These are phyloP conservation scores for Vinca major DNA, from an alignment of 305 asterid genomes.

Conservation along the genomic window DNA sequence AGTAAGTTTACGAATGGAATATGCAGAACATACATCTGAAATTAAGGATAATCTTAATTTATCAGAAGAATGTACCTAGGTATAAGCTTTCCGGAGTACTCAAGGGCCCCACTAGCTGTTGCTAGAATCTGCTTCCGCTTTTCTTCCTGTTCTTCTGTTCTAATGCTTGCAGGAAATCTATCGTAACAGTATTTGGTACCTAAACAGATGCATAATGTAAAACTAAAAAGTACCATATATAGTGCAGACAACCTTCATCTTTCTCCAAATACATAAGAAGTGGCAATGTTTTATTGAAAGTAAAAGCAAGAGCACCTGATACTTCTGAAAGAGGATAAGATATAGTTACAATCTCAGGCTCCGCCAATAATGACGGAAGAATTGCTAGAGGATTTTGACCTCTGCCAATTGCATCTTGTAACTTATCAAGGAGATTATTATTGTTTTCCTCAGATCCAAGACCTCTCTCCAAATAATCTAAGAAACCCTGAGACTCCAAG, in stretches of 20 bases:
- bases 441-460: conserved; percentile 66
- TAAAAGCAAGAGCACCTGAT: conserved; percentile 37
- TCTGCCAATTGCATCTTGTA: conserved; percentile 93
- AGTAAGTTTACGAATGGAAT: conserved; percentile 8
- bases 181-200: conserved; percentile 62
- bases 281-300: conserved; percentile 15
- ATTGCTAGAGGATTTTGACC: conserved; percentile 80
- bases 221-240: conserved; percentile 19
- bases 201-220: conserved; percentile 24
- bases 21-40: conserved; percentile 9
- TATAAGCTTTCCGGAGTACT: conserved; percentile 58
- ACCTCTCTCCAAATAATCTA: conserved; percentile 90
- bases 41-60: conserved; percentile 14
- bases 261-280: conserved; percentile 15
- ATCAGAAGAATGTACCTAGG: conserved; percentile 41
- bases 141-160: conserved; percentile 82
- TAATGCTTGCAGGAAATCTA: conserved; percentile 62
- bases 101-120: conserved; percentile 79
- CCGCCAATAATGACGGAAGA: conserved; percentile 40
- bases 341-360: conserved; percentile 66
- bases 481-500: conserved; percentile 89
- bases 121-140: conserved; percentile 82
- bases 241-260: conserved; percentile 16
- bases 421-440: conserved; percentile 79
- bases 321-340: conserved; percentile 46